Evolutionary conservation across 768 basidiomycete genomes (phyloP).

Genomic region (Tricholoma hemisulphureum): DNA sequence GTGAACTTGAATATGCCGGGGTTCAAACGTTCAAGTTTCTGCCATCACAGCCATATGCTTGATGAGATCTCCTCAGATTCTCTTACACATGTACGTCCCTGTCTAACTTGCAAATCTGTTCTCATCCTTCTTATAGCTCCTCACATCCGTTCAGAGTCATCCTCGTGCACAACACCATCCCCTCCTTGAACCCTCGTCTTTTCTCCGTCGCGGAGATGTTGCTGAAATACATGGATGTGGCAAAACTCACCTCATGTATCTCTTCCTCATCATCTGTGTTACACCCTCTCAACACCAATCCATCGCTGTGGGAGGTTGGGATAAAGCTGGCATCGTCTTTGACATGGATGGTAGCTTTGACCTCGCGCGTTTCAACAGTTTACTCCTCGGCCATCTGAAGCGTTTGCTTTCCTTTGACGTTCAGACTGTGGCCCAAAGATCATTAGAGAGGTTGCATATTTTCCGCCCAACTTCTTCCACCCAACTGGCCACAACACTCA

Average conservation of each 20-base stretch:
- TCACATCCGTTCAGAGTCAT: conserved; percentile 14
- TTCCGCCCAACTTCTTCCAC: conserved; percentile 66
- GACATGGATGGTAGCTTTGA: conserved; percentile 73
- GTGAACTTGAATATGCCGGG: too few relatives aligned
- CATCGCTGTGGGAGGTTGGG: conserved; percentile 53
- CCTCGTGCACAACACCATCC: conserved; percentile 30
- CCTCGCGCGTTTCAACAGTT: conserved; percentile 47
- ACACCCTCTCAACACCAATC: conserved; percentile 40
- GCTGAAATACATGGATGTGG: conserved; percentile 80
- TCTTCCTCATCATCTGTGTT: conserved; percentile 58
- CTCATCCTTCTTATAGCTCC: background rate
- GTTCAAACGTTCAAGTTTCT: too few relatives aligned
- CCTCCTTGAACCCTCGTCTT: conserved; percentile 28
- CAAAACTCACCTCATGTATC: conserved; percentile 77
- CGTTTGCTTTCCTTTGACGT: conserved; percentile 26
- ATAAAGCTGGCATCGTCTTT: conserved; percentile 62
- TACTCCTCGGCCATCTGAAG: conserved; percentile 50
- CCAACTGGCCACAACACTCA: conserved; percentile 69
- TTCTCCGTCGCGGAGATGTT: conserved; percentile 53
- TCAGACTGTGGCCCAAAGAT: conserved; percentile 33
- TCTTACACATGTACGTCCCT: conserved; percentile 32
- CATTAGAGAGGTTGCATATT: conserved; percentile 59
- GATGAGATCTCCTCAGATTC: conserved; percentile 35
- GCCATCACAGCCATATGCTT: conserved; percentile 23
- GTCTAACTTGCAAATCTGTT: background rate